Conservation (phyloP, 2,329 filamentous ascomycete species). For the Ophiocordyceps camponoti-floridani region DNA sequence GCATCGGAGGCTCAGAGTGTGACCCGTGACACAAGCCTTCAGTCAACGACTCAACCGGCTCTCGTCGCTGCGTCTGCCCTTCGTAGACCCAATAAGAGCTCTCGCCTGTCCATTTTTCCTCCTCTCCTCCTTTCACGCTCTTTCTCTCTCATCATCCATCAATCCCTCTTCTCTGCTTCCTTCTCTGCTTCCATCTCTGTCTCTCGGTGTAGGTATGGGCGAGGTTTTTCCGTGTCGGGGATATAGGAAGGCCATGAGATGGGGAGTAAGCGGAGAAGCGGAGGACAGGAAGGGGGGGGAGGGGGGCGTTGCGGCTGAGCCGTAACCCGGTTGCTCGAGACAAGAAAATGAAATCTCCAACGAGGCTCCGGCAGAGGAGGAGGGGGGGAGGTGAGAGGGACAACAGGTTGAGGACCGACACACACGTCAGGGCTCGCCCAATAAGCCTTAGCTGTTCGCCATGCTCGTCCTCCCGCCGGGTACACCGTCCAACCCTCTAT, state of each 20-base stretch:
- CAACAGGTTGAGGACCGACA: not conserved
- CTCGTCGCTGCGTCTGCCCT: not conserved
- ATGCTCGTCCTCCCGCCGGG: conserved; percentile 1
- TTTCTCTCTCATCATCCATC: too few species aligned
- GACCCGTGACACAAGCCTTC: too few species aligned
- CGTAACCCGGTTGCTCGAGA: not conserved
- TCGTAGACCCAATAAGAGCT: not conserved
- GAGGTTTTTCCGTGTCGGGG: not conserved
- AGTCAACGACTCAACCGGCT: not conserved
- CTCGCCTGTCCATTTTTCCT: not conserved
- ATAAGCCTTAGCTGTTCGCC: conserved; percentile 1
- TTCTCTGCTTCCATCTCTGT: not conserved
- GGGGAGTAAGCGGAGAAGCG: not conserved
- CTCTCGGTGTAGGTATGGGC: not conserved
- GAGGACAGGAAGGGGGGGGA: not conserved
- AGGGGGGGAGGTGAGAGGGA: too few species aligned
- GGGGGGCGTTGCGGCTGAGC: not conserved
- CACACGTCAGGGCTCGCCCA: not conserved
- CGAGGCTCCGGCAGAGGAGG: not conserved
- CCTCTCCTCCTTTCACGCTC: not conserved
- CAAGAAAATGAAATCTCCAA: not conserved
- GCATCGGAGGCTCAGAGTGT: not conserved
- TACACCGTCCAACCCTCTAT: conserved; percentile 1
- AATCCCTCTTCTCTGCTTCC: too few species aligned
- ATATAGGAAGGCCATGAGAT: not conserved